Evolutionary conservation across 805 yeast genomes (phyloP).

Genomic region (Millerago galiae): DNA sequence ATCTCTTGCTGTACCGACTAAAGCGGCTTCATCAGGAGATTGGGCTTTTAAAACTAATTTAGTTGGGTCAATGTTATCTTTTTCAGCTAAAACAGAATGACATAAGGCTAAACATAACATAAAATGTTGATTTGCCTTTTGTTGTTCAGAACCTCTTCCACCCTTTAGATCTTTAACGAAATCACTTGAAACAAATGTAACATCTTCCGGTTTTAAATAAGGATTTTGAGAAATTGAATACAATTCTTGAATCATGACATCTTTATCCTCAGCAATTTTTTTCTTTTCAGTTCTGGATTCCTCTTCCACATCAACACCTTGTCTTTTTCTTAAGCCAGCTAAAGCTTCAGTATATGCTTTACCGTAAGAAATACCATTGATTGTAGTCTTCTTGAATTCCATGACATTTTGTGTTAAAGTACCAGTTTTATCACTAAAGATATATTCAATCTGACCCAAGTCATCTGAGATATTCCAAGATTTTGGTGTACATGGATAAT

Average conservation of each 20-base stretch:
- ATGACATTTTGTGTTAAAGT: slow-evolving; percentile 78
- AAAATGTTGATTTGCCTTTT: slow-evolving; percentile 60
- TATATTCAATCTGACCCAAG: slow-evolving; percentile 78
- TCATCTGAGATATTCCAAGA: slow-evolving; percentile 85
- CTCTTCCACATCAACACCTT: slow-evolving; percentile 66
- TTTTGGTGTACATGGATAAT: slow-evolving; percentile 79
- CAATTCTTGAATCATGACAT: slow-evolving; percentile 47
- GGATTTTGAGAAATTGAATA: slow-evolving; percentile 31
- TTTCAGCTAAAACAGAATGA: slow-evolving; percentile 71
- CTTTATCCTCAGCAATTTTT: slow-evolving; percentile 51
- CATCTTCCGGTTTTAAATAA: slow-evolving; percentile 47
- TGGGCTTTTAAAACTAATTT: slow-evolving; percentile 62
- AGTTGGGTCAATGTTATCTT: slow-evolving; percentile 51
- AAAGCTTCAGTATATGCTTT: slow-evolving; percentile 78
- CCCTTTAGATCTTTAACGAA: slow-evolving; percentile 60
- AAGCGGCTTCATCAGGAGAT: slow-evolving; percentile 84
- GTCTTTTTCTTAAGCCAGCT: slow-evolving; percentile 71
- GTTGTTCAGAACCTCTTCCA: slow-evolving; percentile 43
- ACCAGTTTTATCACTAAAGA: slow-evolving; percentile 82
- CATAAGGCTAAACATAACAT: slow-evolving; percentile 73
- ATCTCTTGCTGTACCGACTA: slow-evolving; percentile 76
- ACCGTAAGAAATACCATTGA: slow-evolving; percentile 68
- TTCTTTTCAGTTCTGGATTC: slow-evolving; percentile 48
- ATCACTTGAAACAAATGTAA: slow-evolving; percentile 64
- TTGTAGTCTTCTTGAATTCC: slow-evolving; percentile 80